Evolutionary conservation across 345 rosid genomes (phyloP), one percentile per base, ranked within the genome.

Genomic region (Aethionema arabicum): DNA sequence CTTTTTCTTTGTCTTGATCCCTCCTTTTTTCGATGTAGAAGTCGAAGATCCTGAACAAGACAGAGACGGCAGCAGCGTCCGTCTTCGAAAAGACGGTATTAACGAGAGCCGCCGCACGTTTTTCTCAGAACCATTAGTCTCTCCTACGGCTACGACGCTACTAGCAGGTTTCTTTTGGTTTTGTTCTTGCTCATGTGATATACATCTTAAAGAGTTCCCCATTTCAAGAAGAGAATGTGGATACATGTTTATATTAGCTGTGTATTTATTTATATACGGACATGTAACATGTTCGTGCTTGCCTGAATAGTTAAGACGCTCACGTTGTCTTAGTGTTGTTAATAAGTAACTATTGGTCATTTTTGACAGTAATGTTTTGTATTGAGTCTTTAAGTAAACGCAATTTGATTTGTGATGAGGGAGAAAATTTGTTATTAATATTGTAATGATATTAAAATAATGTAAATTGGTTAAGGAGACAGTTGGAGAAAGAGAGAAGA

Each of bases 181-280:
- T 12, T 59, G 65, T 12, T 73, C 76, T 54, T 72, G 72, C n/a
- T 72, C 76, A 31, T 67, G 76, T 2, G 76, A 73, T 42, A 73
- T 73, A 49, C 76, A 73, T 55, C 63, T 49, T 38, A 72, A 67
- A 38, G 76, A 72, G 50, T 73, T 73, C 2, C 72, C 76, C 76
- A 67, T 72, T 52, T n/a, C 10, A 43, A 6, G 45, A 32, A 3
- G 61, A 64, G 52, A 32, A 62, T 55, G 59, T 59, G 72, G 14
- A 15, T n/a, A 57, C 56, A 58, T 29, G 57, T 59, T 72, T 46
- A 14, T 27, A 40, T 40, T 21, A 35, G 38, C 44, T 52, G 12
- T 38, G 72, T 52, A 27, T 38, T 37, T 55, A 37, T 47, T 29
- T 59, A 27, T 60, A 60, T 59, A 72, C 8, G 21, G 12, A 6